These are phyloP conservation scores for Populus nigra DNA, from an alignment of 345 rosid species.

Conservation along the genomic window DNA sequence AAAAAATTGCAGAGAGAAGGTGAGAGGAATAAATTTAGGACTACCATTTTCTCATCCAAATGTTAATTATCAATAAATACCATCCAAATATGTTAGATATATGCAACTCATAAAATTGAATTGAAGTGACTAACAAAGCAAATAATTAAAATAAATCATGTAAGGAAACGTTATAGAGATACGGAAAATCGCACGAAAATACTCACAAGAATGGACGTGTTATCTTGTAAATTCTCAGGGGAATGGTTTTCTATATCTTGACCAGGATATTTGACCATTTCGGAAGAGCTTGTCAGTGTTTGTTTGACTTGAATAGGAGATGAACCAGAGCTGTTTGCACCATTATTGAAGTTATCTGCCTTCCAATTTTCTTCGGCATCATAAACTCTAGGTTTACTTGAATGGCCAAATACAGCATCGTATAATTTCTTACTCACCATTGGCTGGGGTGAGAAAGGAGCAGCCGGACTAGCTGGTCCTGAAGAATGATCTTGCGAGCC, in stretches of 20 bases:
- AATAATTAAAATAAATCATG: not conserved
- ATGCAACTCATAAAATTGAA: not conserved
- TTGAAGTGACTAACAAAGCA: not conserved
- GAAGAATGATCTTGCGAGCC: slow-evolving; percentile 35
- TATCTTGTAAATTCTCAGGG: slow-evolving; percentile 23
- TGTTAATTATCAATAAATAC: not conserved
- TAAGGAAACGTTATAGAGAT: not conserved
- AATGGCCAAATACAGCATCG: slow-evolving; percentile 38
- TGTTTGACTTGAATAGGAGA: slow-evolving; percentile 39
- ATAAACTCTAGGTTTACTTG: slow-evolving; percentile 29
- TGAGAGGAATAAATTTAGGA: not conserved
- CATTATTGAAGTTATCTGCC: slow-evolving; percentile 16
- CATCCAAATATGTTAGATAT: not conserved
- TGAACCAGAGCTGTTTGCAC: slow-evolving; percentile 26
- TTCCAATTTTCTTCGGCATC: slow-evolving; percentile 27
- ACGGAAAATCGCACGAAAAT: not conserved
- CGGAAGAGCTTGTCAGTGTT: slow-evolving; percentile 28
- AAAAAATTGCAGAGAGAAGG: not conserved
- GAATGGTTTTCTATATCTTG: slow-evolving; percentile 27
- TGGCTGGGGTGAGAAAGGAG: slow-evolving; percentile 43
- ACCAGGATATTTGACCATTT: slow-evolving; percentile 29
- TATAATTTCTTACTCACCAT: slow-evolving; percentile 55
- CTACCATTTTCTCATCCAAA: not conserved
- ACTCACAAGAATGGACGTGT: slow-evolving; percentile 37
- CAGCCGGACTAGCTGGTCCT: slow-evolving; percentile 31